These are phyloP conservation scores for Saccharum hybrid DNA, from an alignment of 202 grass and related monocot species.

Conservation along the genomic window DNA sequence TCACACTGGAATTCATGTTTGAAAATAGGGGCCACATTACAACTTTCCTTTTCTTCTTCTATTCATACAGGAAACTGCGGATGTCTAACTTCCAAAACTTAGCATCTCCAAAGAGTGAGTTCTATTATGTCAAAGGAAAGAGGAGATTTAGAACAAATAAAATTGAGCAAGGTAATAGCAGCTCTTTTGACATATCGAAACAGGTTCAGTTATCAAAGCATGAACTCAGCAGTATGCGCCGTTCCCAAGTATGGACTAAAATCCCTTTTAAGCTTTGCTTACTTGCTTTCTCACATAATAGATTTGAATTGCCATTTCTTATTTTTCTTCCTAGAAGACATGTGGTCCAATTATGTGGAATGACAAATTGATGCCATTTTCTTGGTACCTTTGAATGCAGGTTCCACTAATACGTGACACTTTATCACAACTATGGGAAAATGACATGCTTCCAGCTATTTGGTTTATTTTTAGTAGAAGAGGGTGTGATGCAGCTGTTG, in stretches of 20 bases:
- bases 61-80: slow-evolving; percentile 78
- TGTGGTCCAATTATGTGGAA: background rate
- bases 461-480: slow-evolving; percentile 99
- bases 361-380: slow-evolving; percentile 35
- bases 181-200: slow-evolving; percentile 61
- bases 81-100: slow-evolving; percentile 71
- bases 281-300: slow-evolving; percentile 29
- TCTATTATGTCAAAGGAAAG: slow-evolving; percentile 67
- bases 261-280: slow-evolving; percentile 26
- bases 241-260: slow-evolving; percentile 69
- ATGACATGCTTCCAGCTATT: slow-evolving; percentile 92
- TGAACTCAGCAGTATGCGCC: slow-evolving; percentile 82
- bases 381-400: slow-evolving; percentile 57
- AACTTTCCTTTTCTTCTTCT: slow-evolving; percentile 32
- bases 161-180: slow-evolving; percentile 57
- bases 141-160: slow-evolving; percentile 70
- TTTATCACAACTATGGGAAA: slow-evolving; percentile 81
- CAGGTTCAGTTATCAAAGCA: slow-evolving; percentile 83
- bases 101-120: slow-evolving; percentile 66
- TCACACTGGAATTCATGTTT: slow-evolving; percentile 17
- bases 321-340: slow-evolving; percentile 18
- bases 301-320: slow-evolving; percentile 21
- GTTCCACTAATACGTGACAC: slow-evolving; percentile 96
- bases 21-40: background rate
- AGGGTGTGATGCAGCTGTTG: slow-evolving; percentile 97